A percentile compares a stretch with the other conserved stretches of the same genome.
Evolutionary conservation across 73 alveolate genomes (phyloP).

Genomic region (Paraurostyla sp.): DNA sequence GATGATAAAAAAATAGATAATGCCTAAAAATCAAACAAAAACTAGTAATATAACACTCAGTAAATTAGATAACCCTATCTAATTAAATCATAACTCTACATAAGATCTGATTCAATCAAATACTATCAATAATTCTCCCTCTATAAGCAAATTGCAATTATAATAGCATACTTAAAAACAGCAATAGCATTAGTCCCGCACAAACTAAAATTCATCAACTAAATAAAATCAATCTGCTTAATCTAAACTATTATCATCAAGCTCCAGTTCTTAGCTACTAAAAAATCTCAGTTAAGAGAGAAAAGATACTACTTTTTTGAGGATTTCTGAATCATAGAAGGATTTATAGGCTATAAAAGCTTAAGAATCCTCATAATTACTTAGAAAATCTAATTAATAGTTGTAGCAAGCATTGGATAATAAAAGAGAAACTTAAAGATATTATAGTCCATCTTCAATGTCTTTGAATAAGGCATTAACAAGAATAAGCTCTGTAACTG

Average conservation of each 20-base stretch:
- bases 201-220: not conserved
- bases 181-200: too few relatives aligned
- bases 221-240: not conserved
- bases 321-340: not conserved
- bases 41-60: not conserved
- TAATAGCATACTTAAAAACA: too few relatives aligned
- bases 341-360: not conserved
- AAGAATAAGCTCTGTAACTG: slow-evolving; percentile 33
- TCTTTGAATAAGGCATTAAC: slow-evolving; percentile 29
- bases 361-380: not conserved
- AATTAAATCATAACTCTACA: too few relatives aligned
- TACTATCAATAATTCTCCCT: too few relatives aligned
- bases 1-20: slow-evolving; percentile 8
- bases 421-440: not conserved
- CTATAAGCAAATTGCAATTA: too few relatives aligned
- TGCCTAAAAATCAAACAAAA: not conserved
- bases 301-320: not conserved
- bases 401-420: not conserved
- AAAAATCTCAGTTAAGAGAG: not conserved
- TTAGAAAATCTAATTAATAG: too few relatives aligned
- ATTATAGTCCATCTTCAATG: slow-evolving; percentile 7
- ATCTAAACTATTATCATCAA: too few relatives aligned
- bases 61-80: too few relatives aligned
- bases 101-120: too few relatives aligned
- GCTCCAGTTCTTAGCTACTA: not conserved